Conservation (phyloP, 768 basidiomycete genomes). For the Trametes meyenii region DNA sequence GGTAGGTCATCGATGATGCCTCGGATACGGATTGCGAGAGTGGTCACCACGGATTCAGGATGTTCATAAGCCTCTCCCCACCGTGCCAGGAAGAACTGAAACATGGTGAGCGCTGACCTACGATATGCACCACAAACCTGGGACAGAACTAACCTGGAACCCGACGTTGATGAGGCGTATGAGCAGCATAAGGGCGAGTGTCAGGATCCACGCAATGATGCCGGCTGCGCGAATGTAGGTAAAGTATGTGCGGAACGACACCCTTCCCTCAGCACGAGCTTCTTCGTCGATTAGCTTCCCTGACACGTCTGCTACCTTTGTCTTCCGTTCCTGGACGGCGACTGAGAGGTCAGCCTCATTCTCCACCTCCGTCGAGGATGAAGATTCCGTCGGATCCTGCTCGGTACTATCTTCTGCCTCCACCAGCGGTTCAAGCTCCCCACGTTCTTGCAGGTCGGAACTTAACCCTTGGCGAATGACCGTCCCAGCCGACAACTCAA, state of each 20-base stretch:
- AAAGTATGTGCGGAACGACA: constrained; percentile 59
- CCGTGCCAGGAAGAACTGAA: constrained; percentile 62
- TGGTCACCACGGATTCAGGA: constrained; percentile 21
- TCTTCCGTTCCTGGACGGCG: not conserved
- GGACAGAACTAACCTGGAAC: constrained; percentile 49
- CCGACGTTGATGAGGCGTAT: constrained; percentile 58
- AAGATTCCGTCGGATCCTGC: constrained; percentile 19
- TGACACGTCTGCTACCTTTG: constrained; percentile 35
- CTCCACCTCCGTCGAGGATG: constrained; percentile 24
- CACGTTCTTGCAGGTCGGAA: constrained; percentile 46
- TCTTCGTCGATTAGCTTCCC: constrained; percentile 63
- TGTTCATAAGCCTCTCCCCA: constrained; percentile 72
- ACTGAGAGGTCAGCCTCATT: constrained; percentile 40
- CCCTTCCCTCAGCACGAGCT: constrained; percentile 65
- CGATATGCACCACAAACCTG: no score
- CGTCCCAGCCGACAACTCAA: constrained; percentile 57
- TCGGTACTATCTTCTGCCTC: constrained; percentile 35
- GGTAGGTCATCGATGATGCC: constrained; percentile 52
- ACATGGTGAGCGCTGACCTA: not conserved
- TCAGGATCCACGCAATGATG: constrained; percentile 54
- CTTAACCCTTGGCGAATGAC: constrained; percentile 55
- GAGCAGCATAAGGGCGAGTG: constrained; percentile 52
- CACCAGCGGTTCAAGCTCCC: constrained; percentile 48
- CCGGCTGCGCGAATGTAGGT: constrained; percentile 69
- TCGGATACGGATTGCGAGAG: not conserved